Conservation (phyloP, 495 filamentous ascomycete genomes). For the Penicillium manginii region DNA sequence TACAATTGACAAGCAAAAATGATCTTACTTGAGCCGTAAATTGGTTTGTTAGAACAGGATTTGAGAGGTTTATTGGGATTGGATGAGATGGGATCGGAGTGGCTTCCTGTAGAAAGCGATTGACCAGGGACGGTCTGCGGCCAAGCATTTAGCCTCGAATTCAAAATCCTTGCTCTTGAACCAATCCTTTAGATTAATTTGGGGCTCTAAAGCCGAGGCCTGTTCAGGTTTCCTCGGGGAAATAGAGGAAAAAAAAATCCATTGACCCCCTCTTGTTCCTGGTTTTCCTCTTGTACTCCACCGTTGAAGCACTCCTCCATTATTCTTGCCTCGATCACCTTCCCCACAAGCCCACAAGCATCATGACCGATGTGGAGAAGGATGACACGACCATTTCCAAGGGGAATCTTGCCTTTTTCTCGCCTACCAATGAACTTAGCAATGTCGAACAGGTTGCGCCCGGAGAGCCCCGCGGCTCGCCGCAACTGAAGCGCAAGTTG, state of each 20-base stretch:
- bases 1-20: not conserved
- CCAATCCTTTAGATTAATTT: not conserved
- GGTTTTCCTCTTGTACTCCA: constrained; percentile 4
- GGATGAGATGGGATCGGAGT: not conserved
- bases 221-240: not conserved
- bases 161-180: not conserved
- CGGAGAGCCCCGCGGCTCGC: constrained; percentile 13
- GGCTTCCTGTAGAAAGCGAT: not conserved
- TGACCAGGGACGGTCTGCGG: not conserved
- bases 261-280: not conserved
- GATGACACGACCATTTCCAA: not conserved
- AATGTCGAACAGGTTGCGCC: not conserved
- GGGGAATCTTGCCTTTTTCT: not conserved
- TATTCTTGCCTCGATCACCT: not conserved
- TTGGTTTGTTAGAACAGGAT: not conserved
- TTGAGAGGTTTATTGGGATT: not conserved
- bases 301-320: not conserved
- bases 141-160: constrained; percentile 7
- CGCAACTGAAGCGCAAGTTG: constrained; percentile 50
- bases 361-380: constrained; percentile 3
- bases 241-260: not conserved
- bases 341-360: constrained; percentile 4
- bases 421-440: not conserved
- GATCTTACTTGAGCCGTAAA: not conserved
- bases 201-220: constrained; percentile 1